Evolutionary conservation across 306 rosid species (phyloP), one percentile per base, ranked within the genome.

Genomic region (Cucurbita pepo): DNA sequence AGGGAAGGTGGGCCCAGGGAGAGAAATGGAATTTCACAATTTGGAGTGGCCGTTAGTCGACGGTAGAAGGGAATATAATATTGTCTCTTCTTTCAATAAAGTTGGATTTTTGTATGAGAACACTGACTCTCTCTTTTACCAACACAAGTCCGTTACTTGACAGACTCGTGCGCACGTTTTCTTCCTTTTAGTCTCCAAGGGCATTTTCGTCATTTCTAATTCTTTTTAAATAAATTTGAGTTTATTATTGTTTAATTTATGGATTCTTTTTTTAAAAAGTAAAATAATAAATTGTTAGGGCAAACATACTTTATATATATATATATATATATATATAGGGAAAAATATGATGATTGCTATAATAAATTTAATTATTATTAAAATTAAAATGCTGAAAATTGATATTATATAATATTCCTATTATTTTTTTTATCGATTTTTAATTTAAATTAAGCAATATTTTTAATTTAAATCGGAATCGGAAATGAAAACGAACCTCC

Each of bases 401-500:
- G 9, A 1, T 8, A 43, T 43, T 8, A 43, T 8, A 43, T 43
- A 9, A 6, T 43, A 8, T 43, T 43, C 7, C 9, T 43, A 6
- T 43, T 43, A 43, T 7, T 43, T 43, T 43, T 43, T 30, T 30
- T 30, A 30, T 30, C 34, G 34, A 30, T 30, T 30, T 30, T 30
- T 30, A 30, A 30, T 30, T 30, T 30, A 30, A 30, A 30, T 30
- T 30, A 30, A 30, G 34, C 34, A 30, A 30, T 30, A 30, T 30
- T 30, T 30, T 30, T 0, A 21, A 21, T 21, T 21, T 21, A 30
- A 30, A 30, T 30, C 34, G 3, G 34, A 30, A 30, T 30, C 34
- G 34, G 34, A 30, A 30, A 30, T 3, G 34, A 30, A 30, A 22
- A 3, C 16, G 37, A 37, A 88, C 91, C 91, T 89, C 91, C 95